These are phyloP conservation scores for Wickerhamomyces pijperi DNA, from an alignment of 805 yeast genomes.

Conservation along the genomic window DNA sequence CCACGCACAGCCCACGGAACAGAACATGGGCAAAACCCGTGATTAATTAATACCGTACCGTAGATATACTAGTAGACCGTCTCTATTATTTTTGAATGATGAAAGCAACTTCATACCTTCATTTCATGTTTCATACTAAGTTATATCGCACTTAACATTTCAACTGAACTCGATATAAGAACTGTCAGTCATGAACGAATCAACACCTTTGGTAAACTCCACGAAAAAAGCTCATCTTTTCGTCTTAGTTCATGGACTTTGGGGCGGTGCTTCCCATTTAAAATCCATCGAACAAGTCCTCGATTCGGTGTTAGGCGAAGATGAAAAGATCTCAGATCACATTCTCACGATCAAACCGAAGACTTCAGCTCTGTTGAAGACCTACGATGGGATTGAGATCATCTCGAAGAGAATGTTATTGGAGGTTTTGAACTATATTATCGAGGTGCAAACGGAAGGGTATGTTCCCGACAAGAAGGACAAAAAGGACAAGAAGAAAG, in stretches of 20 bases:
- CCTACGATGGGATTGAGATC: slow-evolving; percentile 77
- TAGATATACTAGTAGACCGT: too few relatives aligned
- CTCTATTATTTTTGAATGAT: too few relatives aligned
- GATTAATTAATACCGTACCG: too few relatives aligned
- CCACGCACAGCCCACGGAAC: too few relatives aligned
- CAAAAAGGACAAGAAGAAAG: background rate
- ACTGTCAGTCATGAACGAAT: too few relatives aligned
- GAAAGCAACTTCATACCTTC: too few relatives aligned
- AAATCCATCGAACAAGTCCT: slow-evolving; percentile 33
- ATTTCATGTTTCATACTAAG: too few relatives aligned
- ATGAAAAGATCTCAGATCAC: slow-evolving; percentile 24
- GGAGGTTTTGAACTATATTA: slow-evolving; percentile 44
- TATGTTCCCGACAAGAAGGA: slow-evolving; percentile 7
- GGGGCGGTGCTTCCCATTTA: slow-evolving; percentile 60
- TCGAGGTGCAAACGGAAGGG: slow-evolving; percentile 14
- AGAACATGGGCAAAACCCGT: too few relatives aligned
- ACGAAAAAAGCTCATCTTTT: slow-evolving; percentile 39
- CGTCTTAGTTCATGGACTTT: slow-evolving; percentile 67
- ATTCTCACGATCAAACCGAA: slow-evolving; percentile 38
- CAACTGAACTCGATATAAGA: too few relatives aligned
- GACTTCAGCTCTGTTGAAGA: slow-evolving; percentile 57
- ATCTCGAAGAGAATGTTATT: slow-evolving; percentile 60
- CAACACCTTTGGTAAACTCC: background rate
- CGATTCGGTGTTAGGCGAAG: slow-evolving; percentile 23
- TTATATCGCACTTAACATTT: too few relatives aligned